Evolutionary conservation across 331 rosid species (phyloP).

Genomic region (Telfairia occidentalis): DNA sequence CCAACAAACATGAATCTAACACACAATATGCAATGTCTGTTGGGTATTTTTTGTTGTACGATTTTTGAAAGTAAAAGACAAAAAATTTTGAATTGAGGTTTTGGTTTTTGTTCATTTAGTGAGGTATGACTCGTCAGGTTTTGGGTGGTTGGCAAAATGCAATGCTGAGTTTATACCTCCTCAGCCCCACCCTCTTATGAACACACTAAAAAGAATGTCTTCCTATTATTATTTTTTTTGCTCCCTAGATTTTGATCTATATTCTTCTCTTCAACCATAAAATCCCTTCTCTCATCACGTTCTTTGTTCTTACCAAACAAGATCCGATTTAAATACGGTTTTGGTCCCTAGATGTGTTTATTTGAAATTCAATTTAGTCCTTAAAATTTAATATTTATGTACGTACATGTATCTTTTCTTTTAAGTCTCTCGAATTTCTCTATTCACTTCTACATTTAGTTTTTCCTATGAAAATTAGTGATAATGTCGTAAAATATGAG

Average conservation of each 20-base stretch:
- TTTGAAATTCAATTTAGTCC: background rate
- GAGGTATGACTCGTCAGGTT: constrained; percentile 9
- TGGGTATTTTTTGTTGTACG: background rate
- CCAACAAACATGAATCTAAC: constrained; percentile 1
- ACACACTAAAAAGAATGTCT: constrained; percentile 8
- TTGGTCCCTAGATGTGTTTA: too few species aligned
- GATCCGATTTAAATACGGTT: background rate
- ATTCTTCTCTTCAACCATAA: background rate
- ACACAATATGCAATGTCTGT: background rate
- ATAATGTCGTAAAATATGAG: too few species aligned
- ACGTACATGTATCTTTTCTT: too few species aligned
- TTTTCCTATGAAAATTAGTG: too few species aligned
- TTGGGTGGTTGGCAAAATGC: constrained; percentile 13
- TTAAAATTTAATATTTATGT: background rate
- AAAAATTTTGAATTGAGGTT: background rate
- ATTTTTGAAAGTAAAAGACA: constrained; percentile 1
- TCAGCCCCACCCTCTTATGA: constrained; percentile 1
- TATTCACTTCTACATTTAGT: too few species aligned
- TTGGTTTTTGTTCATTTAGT: constrained; percentile 11
- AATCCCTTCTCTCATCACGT: background rate
- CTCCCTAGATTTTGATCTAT: too few species aligned
- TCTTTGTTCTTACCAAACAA: background rate
- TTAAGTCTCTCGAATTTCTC: too few species aligned
- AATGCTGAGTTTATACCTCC: constrained; percentile 7
- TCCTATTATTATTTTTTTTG: background rate